Evolutionary conservation across 2,329 filamentous ascomycete genomes (phyloP), one percentile per base, ranked within the genome.

Genomic region (Mycosphaerella sp.): DNA sequence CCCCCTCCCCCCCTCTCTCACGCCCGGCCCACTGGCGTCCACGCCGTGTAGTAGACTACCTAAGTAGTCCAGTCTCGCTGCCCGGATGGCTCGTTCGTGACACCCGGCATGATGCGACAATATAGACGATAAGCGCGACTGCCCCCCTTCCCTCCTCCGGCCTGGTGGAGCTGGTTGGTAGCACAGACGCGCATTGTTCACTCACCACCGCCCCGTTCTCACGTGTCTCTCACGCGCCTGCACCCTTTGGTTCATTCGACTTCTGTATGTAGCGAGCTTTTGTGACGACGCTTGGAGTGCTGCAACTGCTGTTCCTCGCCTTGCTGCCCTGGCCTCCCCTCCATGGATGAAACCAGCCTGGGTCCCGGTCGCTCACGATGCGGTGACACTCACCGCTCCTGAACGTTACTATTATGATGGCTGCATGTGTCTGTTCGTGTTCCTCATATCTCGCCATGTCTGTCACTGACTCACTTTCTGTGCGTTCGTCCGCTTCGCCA

Each of bases 321-420:
- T 18, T 37, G 45, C 17, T 41, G 45, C 45, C 45, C 45, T 35
- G 45, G 30, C 21, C 45, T 16, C 34, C 27, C n/a, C n/a, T 17
- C 32, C 34, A 45, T 12, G 39, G 16, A 32, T 44, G 48, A 45
- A 46, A 51, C 49, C 41, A 44, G 36, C 47, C 47, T 39, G 52
- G 48, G 47, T 45, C 52, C 44, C 44, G 45, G 50, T 53, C 50
- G 14, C 37, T 49, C 50, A 44, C 34, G 28, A 35, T 44, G 52
- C 52, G 47, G 52, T 54, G 52, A 46, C 52, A 54, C 52, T 49
- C 47, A 54, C 52, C 52, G 52, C 52, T 50, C 37, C 50, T 50
- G 46, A 44, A 18, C 32, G 35, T 41, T 10, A 25, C 5, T 6
- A 25, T 6, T 25, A 25, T 25, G 5, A 25, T 6, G 14, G 30